Evolutionary conservation across 2,329 filamentous ascomycete species (phyloP), one percentile per base, ranked within the genome.

Genomic region (Fusarium zealandicum): DNA sequence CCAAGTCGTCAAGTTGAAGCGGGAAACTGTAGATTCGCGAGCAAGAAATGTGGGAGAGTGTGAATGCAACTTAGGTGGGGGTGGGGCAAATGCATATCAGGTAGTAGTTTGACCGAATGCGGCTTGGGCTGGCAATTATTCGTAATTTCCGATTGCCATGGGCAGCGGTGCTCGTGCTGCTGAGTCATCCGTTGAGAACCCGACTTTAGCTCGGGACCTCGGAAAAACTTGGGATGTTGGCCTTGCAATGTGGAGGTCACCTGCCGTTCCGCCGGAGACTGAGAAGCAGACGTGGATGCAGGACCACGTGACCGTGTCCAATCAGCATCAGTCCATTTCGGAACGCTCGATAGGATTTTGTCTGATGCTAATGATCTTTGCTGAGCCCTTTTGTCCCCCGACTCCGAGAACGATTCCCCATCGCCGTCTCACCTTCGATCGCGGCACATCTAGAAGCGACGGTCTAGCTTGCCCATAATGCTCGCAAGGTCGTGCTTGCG

Each of bases 401-500:
- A 70, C 68, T 61, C 72, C 70, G 73, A 74, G 67, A 74, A 65
- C 70, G 70, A 72, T 61, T 65, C 65, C 68, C 64, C 70, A 73
- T 72, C 69, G 71, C 69, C 71, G 71, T 67, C 68, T 67, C 62
- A 65, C 55, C 66, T 64, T 70, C 64, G 68, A 74, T 71, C 66
- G 70, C 71, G 72, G 70, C 66, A 66, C 61, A 64, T 68, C 64
- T 61, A 71, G 69, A 72, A 72, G 71, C 66, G 70, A 69, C 72
- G 69, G 68, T 75, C 69, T 67, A 74, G 69, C 68, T 73, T 67
- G 77, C 77, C 78, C 83, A 89, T 78, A 76, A 97, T 98, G 93
- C 88, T 97, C 85, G 90, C 91, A 82, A 90, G 92, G 85, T 92
- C 92, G 80, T 87, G 87, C 81, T 81, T 96, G 84, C 92, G 92